These are phyloP conservation scores for Solanum dulcamara DNA, from an alignment of 257 asterid species.

Conservation along the genomic window DNA sequence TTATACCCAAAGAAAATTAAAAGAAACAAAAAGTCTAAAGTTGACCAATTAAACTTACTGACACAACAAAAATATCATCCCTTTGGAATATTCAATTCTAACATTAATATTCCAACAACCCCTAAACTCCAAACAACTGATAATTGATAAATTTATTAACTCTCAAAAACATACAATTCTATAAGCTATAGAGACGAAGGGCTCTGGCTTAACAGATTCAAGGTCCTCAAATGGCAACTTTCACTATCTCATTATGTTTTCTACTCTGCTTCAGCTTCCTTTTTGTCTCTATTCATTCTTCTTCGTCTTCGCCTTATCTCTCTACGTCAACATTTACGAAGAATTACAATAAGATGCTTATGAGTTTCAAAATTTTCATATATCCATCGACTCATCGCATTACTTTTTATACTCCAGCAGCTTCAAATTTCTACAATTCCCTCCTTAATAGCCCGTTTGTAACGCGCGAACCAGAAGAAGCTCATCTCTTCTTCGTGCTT, in stretches of 20 bases:
- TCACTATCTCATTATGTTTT: not conserved
- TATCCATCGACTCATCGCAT: constrained; percentile 37
- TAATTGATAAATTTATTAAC: no score
- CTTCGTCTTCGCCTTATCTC: constrained; percentile 42
- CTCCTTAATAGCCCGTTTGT: constrained; percentile 48
- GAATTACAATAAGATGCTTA: constrained; percentile 58
- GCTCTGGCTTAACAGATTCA: no score
- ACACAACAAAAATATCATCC: not conserved
- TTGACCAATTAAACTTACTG: not conserved
- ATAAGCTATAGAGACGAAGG: no score
- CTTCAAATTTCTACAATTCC: constrained; percentile 47
- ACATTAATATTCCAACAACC: not conserved
- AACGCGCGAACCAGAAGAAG: constrained; percentile 50
- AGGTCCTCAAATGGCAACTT: no score
- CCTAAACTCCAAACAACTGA: not conserved
- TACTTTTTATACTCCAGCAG: constrained; percentile 22
- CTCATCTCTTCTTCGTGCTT: constrained; percentile 74
- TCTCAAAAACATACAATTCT: no score
- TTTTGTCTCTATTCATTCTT: not conserved
- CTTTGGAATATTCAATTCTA: not conserved
- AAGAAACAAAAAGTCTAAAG: not conserved
- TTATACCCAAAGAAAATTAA: not conserved
- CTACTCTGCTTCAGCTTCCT: constrained; percentile 11
- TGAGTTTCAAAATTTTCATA: constrained; percentile 47
- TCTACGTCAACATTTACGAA: constrained; percentile 39